A percentile compares a stretch with the other conserved stretches of the same genome.
These are phyloP conservation scores for Solanum bukasovii DNA, from an alignment of 257 asterid species.

Conservation along the genomic window DNA sequence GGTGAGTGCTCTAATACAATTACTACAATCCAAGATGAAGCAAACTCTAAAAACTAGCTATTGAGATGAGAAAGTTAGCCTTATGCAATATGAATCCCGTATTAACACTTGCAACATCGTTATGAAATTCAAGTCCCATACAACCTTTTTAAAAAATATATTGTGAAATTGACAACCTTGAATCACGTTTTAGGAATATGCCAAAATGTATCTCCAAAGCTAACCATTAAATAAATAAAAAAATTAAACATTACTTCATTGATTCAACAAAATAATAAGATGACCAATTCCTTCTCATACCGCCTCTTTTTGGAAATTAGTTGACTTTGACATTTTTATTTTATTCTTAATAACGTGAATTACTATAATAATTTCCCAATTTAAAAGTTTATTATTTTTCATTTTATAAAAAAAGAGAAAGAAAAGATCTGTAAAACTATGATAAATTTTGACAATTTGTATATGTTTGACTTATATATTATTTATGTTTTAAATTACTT, in stretches of 20 bases:
- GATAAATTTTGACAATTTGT: not conserved
- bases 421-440: not conserved
- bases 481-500: too few species aligned
- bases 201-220: not conserved
- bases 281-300: not conserved
- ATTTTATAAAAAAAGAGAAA: not conserved
- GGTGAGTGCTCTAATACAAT: too few species aligned
- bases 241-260: not conserved
- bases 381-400: not conserved
- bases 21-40: too few species aligned
- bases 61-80: too few species aligned
- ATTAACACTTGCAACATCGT: too few species aligned
- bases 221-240: not conserved
- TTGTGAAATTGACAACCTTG: too few species aligned
- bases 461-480: not conserved
- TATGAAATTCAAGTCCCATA: too few species aligned
- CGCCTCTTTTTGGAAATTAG: not conserved
- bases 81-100: too few species aligned
- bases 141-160: too few species aligned
- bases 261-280: not conserved
- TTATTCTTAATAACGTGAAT: not conserved
- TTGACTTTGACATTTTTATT: not conserved
- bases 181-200: too few species aligned
- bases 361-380: not conserved
- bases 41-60: too few species aligned